Conservation (phyloP, 2,329 filamentous ascomycete genomes). For the Lomentospora prolificans region DNA sequence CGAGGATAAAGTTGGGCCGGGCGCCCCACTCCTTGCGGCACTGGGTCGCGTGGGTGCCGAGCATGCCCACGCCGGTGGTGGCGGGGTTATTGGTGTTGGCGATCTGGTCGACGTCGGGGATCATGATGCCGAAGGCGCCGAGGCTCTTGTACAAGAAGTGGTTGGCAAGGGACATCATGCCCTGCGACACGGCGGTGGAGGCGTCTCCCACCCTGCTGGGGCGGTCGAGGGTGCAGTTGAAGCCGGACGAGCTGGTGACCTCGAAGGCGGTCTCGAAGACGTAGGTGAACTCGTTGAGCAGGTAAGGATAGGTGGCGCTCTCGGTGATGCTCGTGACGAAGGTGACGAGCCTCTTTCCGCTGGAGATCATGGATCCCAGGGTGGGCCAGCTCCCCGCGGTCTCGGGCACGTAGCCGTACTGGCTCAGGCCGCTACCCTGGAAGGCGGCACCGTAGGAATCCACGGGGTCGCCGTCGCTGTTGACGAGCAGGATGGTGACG, state of each 20-base stretch:
- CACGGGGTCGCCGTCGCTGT: slow-evolving; percentile 50
- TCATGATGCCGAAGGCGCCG: slow-evolving; percentile 44
- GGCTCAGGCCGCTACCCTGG: slow-evolving; percentile 46
- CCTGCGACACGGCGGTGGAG: slow-evolving; percentile 42
- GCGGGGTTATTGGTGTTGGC: slow-evolving; percentile 55
- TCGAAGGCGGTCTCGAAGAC: slow-evolving; percentile 68
- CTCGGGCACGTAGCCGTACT: slow-evolving; percentile 50
- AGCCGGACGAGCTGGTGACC: slow-evolving; percentile 50
- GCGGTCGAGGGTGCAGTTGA: slow-evolving; percentile 63
- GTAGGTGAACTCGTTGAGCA: slow-evolving; percentile 54
- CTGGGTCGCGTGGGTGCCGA: slow-evolving; percentile 41
- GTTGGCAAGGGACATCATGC: slow-evolving; percentile 65
- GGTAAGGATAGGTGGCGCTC: slow-evolving; percentile 38
- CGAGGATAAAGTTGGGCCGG: slow-evolving; percentile 62
- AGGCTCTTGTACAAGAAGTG: slow-evolving; percentile 62
- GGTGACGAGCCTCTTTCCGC: slow-evolving; percentile 54
- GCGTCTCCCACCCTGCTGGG: slow-evolving; percentile 42
- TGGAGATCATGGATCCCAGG: slow-evolving; percentile 56
- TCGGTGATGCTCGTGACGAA: slow-evolving; percentile 52
- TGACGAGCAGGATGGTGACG: slow-evolving; percentile 64
- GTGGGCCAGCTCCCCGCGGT: slow-evolving; percentile 55
- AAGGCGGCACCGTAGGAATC: slow-evolving; percentile 46
- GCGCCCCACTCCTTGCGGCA: slow-evolving; percentile 51
- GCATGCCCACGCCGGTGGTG: slow-evolving; percentile 39
- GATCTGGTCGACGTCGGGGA: slow-evolving; percentile 52